These are phyloP conservation scores for Kazachstania bromeliacearum DNA, from an alignment of 805 yeast genomes.

Conservation along the genomic window DNA sequence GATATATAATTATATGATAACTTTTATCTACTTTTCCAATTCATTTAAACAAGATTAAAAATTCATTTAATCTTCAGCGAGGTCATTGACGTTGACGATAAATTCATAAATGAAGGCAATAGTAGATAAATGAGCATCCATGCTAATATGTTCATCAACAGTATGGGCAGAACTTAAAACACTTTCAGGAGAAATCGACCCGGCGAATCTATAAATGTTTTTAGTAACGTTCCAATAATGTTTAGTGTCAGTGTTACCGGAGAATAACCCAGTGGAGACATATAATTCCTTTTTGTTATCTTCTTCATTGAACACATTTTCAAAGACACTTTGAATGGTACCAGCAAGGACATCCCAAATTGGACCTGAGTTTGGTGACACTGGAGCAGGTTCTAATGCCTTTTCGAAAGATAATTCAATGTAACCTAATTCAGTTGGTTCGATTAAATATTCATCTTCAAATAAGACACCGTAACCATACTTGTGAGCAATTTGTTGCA, in stretches of 20 bases:
- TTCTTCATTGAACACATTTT: constrained; percentile 33
- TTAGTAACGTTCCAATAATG: constrained; percentile 48
- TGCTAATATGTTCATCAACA: constrained; percentile 48
- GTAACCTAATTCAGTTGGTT: constrained; percentile 24
- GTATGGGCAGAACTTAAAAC: constrained; percentile 41
- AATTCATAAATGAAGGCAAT: constrained; percentile 49
- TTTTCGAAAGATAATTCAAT: constrained; percentile 18
- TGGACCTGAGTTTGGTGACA: constrained; percentile 30
- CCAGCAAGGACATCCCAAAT: constrained; percentile 41
- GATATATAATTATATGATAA: background rate
- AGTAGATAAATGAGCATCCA: constrained; percentile 51
- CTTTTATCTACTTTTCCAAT: background rate
- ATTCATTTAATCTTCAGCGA: too few relatives aligned
- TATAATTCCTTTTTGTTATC: constrained; percentile 16
- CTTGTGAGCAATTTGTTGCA: constrained; percentile 36
- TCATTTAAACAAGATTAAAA: too few relatives aligned
- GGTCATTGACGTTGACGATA: constrained; percentile 27
- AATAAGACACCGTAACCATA: constrained; percentile 38
- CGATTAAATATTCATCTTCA: constrained; percentile 16
- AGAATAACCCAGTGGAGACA: constrained; percentile 41
- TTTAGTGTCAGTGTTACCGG: constrained; percentile 57
- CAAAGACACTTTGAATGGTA: constrained; percentile 44
- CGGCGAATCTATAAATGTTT: constrained; percentile 43
- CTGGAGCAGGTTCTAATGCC: constrained; percentile 33
- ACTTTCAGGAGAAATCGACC: constrained; percentile 12